Conservation (phyloP, 177 flowering plant genomes). For the Tripterygium wilfordii region DNA sequence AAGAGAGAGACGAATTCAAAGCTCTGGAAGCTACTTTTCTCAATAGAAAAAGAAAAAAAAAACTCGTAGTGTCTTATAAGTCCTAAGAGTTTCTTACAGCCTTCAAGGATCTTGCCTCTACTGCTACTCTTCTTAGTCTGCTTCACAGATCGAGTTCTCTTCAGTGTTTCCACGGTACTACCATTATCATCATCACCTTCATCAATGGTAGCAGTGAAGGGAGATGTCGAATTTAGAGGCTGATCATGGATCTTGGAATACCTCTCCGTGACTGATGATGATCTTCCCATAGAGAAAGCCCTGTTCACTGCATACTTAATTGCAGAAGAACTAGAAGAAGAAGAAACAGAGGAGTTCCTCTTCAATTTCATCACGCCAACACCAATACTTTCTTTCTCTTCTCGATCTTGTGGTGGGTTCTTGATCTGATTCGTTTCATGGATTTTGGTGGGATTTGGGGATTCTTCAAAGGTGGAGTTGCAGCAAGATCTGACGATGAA, state of each 20-base stretch:
- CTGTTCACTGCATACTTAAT: too few species aligned
- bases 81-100: slow-evolving; percentile 58
- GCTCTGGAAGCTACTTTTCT: too few species aligned
- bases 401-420: too few species aligned
- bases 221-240: slow-evolving; percentile 19
- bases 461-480: slow-evolving; percentile 18
- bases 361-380: too few species aligned
- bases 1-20: too few species aligned
- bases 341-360: too few species aligned
- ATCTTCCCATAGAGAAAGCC: slow-evolving; percentile 58
- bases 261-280: slow-evolving; percentile 59
- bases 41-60: too few species aligned
- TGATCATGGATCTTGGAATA: slow-evolving; percentile 69
- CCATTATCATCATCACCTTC: slow-evolving; percentile 25
- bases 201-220: too few species aligned
- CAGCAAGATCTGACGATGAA: slow-evolving; percentile 29
- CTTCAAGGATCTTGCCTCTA: slow-evolving; percentile 42
- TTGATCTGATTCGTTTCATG: slow-evolving; percentile 1
- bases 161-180: not conserved
- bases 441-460: slow-evolving; percentile 9
- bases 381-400: slow-evolving; percentile 12
- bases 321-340: too few species aligned
- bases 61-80: too few species aligned
- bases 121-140: slow-evolving; percentile 7
- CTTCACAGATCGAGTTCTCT: slow-evolving; percentile 15